Evolutionary conservation across 768 basidiomycete genomes (phyloP).

Genomic region (Mycena olivaceomarginata): DNA sequence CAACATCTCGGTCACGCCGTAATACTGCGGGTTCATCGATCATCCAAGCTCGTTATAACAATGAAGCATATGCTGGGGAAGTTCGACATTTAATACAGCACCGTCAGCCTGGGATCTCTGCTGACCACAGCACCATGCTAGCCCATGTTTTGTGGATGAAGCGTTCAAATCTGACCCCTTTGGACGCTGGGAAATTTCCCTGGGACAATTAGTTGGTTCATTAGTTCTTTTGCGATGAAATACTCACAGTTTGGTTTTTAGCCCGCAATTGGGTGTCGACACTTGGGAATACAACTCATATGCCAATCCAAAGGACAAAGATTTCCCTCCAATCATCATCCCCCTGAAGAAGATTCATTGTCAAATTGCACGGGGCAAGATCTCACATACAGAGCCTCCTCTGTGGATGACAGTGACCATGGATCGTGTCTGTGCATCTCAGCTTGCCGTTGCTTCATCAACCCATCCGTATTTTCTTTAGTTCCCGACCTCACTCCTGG

Average conservation of each 20-base stretch:
- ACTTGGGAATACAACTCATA: slow-evolving; percentile 39
- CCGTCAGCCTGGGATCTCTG: slow-evolving; percentile 32
- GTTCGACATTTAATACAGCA: slow-evolving; percentile 41
- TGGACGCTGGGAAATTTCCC: not conserved
- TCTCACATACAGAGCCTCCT: too few species aligned
- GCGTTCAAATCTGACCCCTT: not conserved
- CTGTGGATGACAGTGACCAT: too few species aligned
- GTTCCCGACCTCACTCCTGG: slow-evolving; percentile 12
- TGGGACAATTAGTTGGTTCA: not conserved
- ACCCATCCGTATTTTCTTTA: not conserved
- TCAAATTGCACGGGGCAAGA: not conserved
- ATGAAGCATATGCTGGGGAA: slow-evolving; percentile 35
- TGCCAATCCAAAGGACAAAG: not conserved
- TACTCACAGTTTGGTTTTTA: slow-evolving; percentile 21
- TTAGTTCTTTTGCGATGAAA: not conserved
- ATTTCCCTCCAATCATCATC: slow-evolving; percentile 37
- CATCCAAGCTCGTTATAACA: slow-evolving; percentile 25
- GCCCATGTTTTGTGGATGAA: slow-evolving; percentile 13
- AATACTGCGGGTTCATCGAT: slow-evolving; percentile 38
- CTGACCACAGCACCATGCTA: not conserved
- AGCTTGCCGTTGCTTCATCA: too few species aligned
- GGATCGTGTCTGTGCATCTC: too few species aligned
- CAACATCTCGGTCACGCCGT: slow-evolving; percentile 4
- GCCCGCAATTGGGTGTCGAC: slow-evolving; percentile 46
- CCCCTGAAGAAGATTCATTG: slow-evolving; percentile 40